Evolutionary conservation across 148 eudicot species (phyloP).

Genomic region (Hydrangea macrophylla): DNA sequence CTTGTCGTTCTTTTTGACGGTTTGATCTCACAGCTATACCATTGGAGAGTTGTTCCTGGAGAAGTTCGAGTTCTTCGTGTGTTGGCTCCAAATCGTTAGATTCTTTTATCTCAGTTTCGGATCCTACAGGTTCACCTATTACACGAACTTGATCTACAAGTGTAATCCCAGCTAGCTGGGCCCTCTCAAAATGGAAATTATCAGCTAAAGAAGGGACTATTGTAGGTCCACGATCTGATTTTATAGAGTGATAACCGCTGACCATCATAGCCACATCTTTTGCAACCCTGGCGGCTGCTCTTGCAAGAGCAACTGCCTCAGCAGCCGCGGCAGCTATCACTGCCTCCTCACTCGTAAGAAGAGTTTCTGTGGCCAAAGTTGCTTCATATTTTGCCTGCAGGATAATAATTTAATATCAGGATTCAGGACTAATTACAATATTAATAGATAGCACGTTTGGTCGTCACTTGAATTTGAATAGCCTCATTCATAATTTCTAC

Average conservation of each 20-base stretch:
- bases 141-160: no score
- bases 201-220: constrained; percentile 29
- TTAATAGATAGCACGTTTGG: no score
- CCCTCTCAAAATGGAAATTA: constrained; percentile 21
- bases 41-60: constrained; percentile 47
- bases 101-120: no score
- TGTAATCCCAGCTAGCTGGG: constrained; percentile 20
- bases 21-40: constrained; percentile 69
- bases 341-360: constrained; percentile 70
- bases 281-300: constrained; percentile 71
- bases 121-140: no score
- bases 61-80: constrained; percentile 60
- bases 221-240: constrained; percentile 24
- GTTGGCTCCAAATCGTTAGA: constrained; percentile 59
- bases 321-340: constrained; percentile 76
- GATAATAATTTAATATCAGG: no score
- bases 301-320: constrained; percentile 90
- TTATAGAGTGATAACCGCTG: constrained; percentile 20
- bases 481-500: no score
- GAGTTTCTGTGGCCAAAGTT: constrained; percentile 45
- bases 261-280: constrained; percentile 66
- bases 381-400: constrained; percentile 36
- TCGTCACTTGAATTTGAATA: no score
- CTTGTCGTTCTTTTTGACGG: constrained; percentile 77
- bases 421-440: no score